phyloP scores from a whole-genome alignment of 176 grass and related monocot genomes.

The Oryza longistaminata region DNA sequence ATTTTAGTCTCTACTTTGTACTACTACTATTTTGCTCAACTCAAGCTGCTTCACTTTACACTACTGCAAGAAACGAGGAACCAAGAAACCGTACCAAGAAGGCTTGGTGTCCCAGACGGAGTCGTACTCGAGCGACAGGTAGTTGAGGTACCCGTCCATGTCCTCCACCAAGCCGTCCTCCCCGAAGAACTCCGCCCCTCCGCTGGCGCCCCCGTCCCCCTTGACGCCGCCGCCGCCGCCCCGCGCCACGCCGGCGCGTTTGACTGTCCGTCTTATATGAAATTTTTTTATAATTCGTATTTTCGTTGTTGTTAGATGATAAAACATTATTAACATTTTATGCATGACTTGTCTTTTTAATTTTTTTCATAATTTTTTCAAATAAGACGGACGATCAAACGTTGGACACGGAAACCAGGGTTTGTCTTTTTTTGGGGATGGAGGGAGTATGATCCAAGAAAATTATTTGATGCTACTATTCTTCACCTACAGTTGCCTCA shows the following conservation, averaged over 20 bases:
- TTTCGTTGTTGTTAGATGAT: no score
- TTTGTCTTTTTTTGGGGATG: no score
- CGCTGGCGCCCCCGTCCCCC: conserved; percentile 8
- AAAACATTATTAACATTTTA: no score
- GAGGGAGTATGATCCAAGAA: no score
- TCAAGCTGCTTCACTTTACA: not conserved
- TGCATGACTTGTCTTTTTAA: no score
- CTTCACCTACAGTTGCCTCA: not conserved
- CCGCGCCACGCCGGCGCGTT: conserved; percentile 1
- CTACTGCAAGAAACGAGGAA: not conserved
- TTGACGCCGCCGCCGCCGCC: not conserved
- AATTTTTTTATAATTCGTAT: no score
- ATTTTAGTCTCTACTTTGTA: no score
- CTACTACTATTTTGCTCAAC: not conserved
- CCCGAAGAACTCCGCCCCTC: conserved; percentile 57
- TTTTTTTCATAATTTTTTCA: no score
- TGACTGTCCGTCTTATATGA: no score
- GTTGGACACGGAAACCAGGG: no score
- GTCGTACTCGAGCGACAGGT: conserved; percentile 94
- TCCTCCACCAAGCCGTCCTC: conserved; percentile 84
- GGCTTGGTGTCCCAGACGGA: conserved; percentile 99
- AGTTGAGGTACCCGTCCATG: conserved; percentile 93
- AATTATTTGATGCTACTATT: not conserved
- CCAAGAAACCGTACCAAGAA: conserved; percentile 54
- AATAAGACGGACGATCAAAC: no score